A percentile compares a stretch with the other conserved stretches of the same genome.
Evolutionary conservation across 2,329 filamentous ascomycete genomes (phyloP).

Genomic region (Orbilia ellipsospora): DNA sequence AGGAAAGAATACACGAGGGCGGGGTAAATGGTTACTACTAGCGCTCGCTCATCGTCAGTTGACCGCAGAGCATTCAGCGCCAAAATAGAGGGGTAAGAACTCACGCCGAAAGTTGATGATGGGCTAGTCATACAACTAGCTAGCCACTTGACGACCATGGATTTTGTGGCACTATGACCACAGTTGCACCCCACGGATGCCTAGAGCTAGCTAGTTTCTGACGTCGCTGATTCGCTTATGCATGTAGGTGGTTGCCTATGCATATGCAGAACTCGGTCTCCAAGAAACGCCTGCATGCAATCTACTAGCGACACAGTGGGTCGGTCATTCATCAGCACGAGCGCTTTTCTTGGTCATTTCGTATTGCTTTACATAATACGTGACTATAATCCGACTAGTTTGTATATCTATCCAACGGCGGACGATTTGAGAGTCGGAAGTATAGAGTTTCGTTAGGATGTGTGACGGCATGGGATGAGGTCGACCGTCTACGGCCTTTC

Average conservation of each 20-base stretch:
- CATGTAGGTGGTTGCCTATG: conserved; percentile 48
- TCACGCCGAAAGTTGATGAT: background rate
- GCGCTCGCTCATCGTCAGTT: conserved; percentile 28
- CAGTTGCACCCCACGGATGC: conserved; percentile 48
- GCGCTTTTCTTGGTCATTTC: conserved; percentile 6
- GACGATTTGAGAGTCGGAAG: conserved; percentile 10
- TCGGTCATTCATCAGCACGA: background rate
- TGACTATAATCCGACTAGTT: background rate
- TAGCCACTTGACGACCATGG: conserved; percentile 26
- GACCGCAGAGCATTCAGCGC: conserved; percentile 32
- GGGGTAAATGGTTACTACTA: conserved; percentile 25
- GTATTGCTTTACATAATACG: no score
- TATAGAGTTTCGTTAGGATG: background rate
- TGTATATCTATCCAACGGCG: conserved; percentile 11
- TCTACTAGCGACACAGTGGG: background rate
- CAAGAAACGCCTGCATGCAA: background rate
- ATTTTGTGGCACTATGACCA: conserved; percentile 25
- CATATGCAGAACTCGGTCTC: conserved; percentile 18
- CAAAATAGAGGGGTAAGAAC: conserved; percentile 14
- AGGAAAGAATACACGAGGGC: conserved; percentile 54
- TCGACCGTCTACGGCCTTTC: no score
- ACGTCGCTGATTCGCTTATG: conserved; percentile 41
- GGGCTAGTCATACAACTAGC: background rate
- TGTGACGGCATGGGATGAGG: no score
- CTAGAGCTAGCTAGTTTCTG: conserved; percentile 32